These are phyloP conservation scores for Geotrichum siamense DNA, from an alignment of 1,139 yeast species.

Conservation along the genomic window DNA sequence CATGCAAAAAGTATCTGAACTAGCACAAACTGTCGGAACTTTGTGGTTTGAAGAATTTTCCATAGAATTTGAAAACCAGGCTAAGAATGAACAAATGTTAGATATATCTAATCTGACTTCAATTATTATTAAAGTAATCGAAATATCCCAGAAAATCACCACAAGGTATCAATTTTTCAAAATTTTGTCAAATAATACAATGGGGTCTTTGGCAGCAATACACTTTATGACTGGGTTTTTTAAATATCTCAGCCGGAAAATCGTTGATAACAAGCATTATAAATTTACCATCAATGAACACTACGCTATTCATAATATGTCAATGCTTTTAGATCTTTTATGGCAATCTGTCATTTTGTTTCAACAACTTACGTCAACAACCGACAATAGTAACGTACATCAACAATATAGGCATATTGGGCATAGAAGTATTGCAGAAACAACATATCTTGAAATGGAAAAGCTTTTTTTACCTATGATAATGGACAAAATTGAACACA, in stretches of 20 bases:
- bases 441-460: constrained; percentile 1
- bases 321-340: background rate
- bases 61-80: background rate
- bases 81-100: background rate
- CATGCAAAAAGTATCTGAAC: background rate
- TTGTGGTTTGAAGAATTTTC: background rate
- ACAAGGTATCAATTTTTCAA: background rate
- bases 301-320: background rate
- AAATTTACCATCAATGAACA: background rate
- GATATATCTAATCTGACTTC: background rate
- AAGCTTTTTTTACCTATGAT: background rate
- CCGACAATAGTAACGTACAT: background rate
- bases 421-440: background rate
- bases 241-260: background rate
- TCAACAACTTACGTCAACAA: background rate
- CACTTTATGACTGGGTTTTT: background rate
- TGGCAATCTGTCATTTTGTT: constrained; percentile 1
- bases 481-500: background rate
- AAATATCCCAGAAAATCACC: background rate
- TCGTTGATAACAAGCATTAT: constrained; percentile 3
- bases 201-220: background rate
- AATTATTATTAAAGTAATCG: background rate
- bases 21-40: background rate
- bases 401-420: background rate
- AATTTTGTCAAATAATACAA: background rate